phyloP scores from a whole-genome alignment of 2,329 filamentous ascomycete genomes.

The Delphinella strobiligena region DNA sequence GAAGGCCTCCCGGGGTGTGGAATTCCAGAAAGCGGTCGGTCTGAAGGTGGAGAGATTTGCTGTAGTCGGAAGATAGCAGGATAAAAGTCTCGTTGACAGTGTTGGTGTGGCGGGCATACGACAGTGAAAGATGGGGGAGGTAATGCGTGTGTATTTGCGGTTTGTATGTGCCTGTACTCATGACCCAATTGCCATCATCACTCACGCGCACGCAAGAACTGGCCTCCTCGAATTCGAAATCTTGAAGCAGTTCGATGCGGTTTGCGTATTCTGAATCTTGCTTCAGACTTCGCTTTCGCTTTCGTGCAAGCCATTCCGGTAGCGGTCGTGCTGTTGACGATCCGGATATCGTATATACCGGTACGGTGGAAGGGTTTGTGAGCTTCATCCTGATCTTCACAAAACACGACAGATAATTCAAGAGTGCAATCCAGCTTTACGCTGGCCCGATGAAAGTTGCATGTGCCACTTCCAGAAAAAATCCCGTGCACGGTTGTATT shows the following conservation, averaged over 20 bases:
- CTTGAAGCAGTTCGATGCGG: conserved; percentile 86
- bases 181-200: conserved; percentile 93
- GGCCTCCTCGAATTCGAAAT: conserved; percentile 96
- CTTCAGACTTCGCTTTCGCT: conserved; percentile 83
- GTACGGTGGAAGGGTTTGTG: conserved; percentile 68
- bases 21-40: conserved; percentile 86
- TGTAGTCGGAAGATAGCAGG: conserved; percentile 79
- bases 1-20: conserved; percentile 76
- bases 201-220: conserved; percentile 81
- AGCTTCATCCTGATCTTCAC: conserved; percentile 63
- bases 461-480: not conserved
- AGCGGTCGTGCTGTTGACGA: conserved; percentile 76
- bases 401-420: no score
- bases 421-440: no score
- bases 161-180: conserved; percentile 76
- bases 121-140: conserved; percentile 84
- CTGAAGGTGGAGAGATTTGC: conserved; percentile 88
- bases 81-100: conserved; percentile 85
- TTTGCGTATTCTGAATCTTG: conserved; percentile 87
- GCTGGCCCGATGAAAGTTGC: no score
- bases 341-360: conserved; percentile 91
- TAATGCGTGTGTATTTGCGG: conserved; percentile 94
- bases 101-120: conserved; percentile 82
- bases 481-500: not conserved
- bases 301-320: conserved; percentile 88